Base-by-base conservation (phyloP, 345 rosid species). In the Eucalyptus victrix region DNA sequence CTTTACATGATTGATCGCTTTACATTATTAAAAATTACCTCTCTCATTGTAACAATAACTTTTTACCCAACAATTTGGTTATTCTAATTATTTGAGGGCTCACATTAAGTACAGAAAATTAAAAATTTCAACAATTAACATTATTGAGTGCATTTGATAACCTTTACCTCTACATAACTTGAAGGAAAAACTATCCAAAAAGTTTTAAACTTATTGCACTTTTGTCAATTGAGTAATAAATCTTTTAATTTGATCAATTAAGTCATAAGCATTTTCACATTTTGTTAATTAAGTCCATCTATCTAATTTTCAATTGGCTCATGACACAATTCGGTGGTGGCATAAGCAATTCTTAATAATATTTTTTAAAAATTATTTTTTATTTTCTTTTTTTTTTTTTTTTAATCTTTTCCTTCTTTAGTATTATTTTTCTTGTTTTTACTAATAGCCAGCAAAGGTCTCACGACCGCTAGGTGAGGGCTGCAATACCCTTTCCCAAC, bases 321-420 rank as follows among this genome's bases (percentile, higher is more conserved):
- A 28, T 60, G 7, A 0, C 67, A 60, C 2, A 0, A 0, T n/a
- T 0, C 15, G 0, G 1, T 13, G 16, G 7, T 6, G 2, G 14
- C 2, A 0, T 3, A 28, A 1, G 0, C 0, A 12, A 60, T 26
- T 60, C 14, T 58, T 60, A 26, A 26, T 12, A 60, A 60, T 60
- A 26, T 60, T 28, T 26, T 53, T 7, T 0, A 3, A 12, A 60
- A 11, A 0, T 11, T 11, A 4, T 26, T 4, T 26, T 28, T 28
- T 60, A 0, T 26, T 26, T 5, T 58, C 11, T 58, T 9, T 51
- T 54, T 54, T 54, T 21, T 0, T 5, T 1, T 54, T 23, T 54
- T 54, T 21, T 8, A 54, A 54, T 51, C 0, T 51, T 51, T 51
- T 51, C 23, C 54, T 18, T 17, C 4, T 17, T 51, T 18, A 17